Evolutionary conservation across 83 land plant species (phyloP).

Genomic region (Picea abies): DNA sequence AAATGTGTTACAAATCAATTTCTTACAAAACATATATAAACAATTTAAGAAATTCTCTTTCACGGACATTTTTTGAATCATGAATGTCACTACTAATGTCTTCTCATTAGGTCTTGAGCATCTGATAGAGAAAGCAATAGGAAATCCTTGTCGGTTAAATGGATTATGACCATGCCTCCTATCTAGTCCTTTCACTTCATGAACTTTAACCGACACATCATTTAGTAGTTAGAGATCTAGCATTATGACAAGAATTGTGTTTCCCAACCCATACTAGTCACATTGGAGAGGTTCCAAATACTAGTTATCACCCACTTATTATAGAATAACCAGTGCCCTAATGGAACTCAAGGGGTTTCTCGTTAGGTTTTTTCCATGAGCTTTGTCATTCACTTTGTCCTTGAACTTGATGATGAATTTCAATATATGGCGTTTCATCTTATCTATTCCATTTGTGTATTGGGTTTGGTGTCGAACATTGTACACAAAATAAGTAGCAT

Average conservation of each 20-base stretch:
- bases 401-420: slow-evolving; percentile 12
- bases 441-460: slow-evolving; percentile 9
- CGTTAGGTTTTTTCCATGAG: slow-evolving; percentile 13
- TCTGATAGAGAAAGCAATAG: too few relatives aligned
- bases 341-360: slow-evolving; percentile 17
- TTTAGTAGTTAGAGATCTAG: slow-evolving; percentile 10
- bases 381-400: slow-evolving; percentile 17
- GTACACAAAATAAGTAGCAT: slow-evolving; percentile 11
- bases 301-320: slow-evolving; percentile 17
- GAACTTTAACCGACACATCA: neutral
- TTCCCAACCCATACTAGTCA: slow-evolving; percentile 19
- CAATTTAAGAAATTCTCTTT: too few relatives aligned
- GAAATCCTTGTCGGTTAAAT: slow-evolving; percentile 14
- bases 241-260: slow-evolving; percentile 17
- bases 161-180: slow-evolving; percentile 9
- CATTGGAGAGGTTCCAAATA: slow-evolving; percentile 17
- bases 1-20: too few relatives aligned
- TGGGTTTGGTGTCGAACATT: slow-evolving; percentile 17
- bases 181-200: slow-evolving; percentile 17
- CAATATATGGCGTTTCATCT: slow-evolving; percentile 17
- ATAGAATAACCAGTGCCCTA: slow-evolving; percentile 23
- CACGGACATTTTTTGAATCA: too few relatives aligned
- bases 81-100: too few relatives aligned
- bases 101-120: too few relatives aligned
- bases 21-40: too few relatives aligned